These are phyloP conservation scores for Rauvolfia tetraphylla DNA, from an alignment of 257 asterid genomes.

Conservation along the genomic window DNA sequence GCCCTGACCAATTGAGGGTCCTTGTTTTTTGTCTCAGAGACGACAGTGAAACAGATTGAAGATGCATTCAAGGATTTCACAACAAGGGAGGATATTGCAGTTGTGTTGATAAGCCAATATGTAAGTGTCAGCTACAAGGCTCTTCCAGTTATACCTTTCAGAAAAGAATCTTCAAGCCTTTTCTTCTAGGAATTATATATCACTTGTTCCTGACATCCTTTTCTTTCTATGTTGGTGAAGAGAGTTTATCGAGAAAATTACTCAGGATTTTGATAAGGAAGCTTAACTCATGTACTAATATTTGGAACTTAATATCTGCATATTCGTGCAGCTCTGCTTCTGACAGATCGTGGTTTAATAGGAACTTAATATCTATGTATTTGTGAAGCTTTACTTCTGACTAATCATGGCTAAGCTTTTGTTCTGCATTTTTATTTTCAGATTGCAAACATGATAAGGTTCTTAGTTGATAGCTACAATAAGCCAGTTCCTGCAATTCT, in stretches of 20 bases:
- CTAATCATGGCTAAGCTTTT: background rate
- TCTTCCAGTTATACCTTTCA: background rate
- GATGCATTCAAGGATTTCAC: conserved; percentile 91
- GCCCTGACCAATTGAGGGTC: background rate
- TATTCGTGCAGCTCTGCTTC: background rate
- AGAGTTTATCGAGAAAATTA: background rate
- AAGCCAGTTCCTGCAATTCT: conserved; percentile 85
- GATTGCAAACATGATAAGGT: conserved; percentile 87
- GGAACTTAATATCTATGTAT: background rate
- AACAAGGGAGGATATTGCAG: conserved; percentile 77
- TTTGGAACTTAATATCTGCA: background rate
- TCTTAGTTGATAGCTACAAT: conserved; percentile 85
- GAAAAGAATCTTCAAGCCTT: background rate
- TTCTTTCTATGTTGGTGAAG: background rate
- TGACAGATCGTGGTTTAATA: too few relatives aligned
- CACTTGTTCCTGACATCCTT: background rate
- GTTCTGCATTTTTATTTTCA: conserved; percentile 20
- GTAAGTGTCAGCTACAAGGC: conserved; percentile 37
- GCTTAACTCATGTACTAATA: background rate
- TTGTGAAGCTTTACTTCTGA: background rate
- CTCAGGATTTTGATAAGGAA: background rate
- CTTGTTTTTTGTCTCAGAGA: conserved; percentile 43
- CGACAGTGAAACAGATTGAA: conserved; percentile 80
- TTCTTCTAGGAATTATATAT: background rate
- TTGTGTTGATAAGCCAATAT: conserved; percentile 86